Evolutionary conservation across 2,329 filamentous ascomycete species (phyloP).

Genomic region (Fusarium sp.): DNA sequence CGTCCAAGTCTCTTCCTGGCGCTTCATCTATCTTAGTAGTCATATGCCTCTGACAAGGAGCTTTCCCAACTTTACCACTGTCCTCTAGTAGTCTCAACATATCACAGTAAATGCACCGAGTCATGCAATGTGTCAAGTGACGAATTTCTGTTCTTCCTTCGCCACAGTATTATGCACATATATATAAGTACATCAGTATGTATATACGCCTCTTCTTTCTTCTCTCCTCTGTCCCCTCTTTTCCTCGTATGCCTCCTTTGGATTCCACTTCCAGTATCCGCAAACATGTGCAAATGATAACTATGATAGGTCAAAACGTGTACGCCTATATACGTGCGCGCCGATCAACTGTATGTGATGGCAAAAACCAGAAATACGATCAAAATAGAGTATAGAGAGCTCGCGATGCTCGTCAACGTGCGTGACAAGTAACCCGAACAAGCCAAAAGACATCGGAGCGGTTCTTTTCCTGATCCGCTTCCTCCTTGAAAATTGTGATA

Average conservation of each 20-base stretch:
- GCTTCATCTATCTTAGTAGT: not conserved
- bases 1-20: rapidly evolving
- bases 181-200: slow-evolving; percentile 36
- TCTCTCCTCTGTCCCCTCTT: not conserved
- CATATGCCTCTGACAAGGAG: too few species aligned
- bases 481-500: slow-evolving; percentile 2
- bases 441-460: slow-evolving; percentile 12
- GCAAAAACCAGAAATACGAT: not conserved
- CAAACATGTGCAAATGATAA: not conserved
- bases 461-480: slow-evolving; percentile 16
- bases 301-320: slow-evolving; percentile 21
- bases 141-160: slow-evolving; percentile 28
- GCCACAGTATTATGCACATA: slow-evolving; percentile 32
- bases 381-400: not conserved
- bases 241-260: not conserved
- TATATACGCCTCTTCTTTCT: slow-evolving; percentile 15
- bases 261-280: not conserved
- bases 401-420: not conserved
- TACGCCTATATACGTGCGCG: slow-evolving; percentile 16
- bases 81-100: not conserved
- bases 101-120: not conserved
- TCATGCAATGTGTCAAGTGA: not conserved
- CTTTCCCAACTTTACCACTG: not conserved
- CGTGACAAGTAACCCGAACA: not conserved
- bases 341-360: slow-evolving; percentile 3